Evolutionary conservation across 1,139 yeast species (phyloP).

Genomic region (Hansenula anomala): DNA sequence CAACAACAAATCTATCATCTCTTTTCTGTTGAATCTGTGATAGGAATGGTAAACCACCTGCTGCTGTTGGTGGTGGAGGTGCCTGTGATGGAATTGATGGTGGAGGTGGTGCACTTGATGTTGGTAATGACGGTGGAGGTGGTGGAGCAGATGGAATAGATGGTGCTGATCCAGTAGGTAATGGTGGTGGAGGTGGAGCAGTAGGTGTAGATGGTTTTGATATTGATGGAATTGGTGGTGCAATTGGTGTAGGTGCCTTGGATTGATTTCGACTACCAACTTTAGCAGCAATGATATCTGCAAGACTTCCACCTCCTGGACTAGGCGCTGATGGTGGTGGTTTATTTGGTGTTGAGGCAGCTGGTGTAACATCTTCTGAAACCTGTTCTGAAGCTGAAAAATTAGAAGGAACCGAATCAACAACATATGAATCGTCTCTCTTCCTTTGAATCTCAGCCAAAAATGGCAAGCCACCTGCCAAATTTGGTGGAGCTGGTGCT

Average conservation of each 20-base stretch:
- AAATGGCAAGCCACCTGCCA: slow-evolving; percentile 35
- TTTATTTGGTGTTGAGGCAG: slow-evolving; percentile 10
- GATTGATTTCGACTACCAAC: slow-evolving; percentile 15
- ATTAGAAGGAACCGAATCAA: slow-evolving; percentile 30
- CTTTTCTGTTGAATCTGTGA: slow-evolving; percentile 42
- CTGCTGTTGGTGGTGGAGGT: slow-evolving; percentile 2
- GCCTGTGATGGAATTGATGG: slow-evolving; percentile 11
- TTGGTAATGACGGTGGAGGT: slow-evolving; percentile 22
- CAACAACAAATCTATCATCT: slow-evolving; percentile 35
- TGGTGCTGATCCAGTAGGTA: slow-evolving; percentile 22
- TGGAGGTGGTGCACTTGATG: slow-evolving; percentile 15
- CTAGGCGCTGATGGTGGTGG: slow-evolving; percentile 11
- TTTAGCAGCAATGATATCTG: slow-evolving; percentile 21
- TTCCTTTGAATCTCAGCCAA: slow-evolving; percentile 52
- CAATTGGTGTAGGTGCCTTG: slow-evolving; percentile 18
- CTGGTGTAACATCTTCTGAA: slow-evolving; percentile 22
- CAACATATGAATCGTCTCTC: slow-evolving; percentile 47
- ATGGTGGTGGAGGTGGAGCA: slow-evolving; percentile 24
- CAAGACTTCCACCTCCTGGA: slow-evolving; percentile 20
- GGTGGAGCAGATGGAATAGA: slow-evolving; percentile 22
- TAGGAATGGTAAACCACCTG: slow-evolving; percentile 35
- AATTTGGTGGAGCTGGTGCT: slow-evolving; percentile 9
- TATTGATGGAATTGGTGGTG: slow-evolving; percentile 24
- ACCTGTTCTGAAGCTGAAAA: slow-evolving; percentile 31
- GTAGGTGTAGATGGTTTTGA: slow-evolving; percentile 12